Conservation (phyloP, 495 filamentous ascomycete genomes). For the Aspergillus ellipticus region DNA sequence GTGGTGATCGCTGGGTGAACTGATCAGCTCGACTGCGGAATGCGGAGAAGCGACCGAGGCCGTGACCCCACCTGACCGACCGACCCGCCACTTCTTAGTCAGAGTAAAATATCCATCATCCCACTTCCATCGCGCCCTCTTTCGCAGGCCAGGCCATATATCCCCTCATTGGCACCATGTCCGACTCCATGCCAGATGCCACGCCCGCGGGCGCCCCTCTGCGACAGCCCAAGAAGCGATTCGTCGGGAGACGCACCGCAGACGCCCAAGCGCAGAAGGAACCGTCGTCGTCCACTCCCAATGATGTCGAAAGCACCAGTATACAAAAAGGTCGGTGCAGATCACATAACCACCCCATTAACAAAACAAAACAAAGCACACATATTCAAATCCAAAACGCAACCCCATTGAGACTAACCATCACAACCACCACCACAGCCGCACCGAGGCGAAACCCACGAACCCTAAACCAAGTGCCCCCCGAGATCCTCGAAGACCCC, state of each 20-base stretch:
- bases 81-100: background rate
- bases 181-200: slow-evolving; percentile 10
- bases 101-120: slow-evolving; percentile 13
- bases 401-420: background rate
- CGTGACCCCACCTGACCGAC: slow-evolving; percentile 18
- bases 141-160: background rate
- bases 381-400: background rate
- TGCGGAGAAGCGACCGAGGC: slow-evolving; percentile 22
- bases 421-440: slow-evolving; percentile 33
- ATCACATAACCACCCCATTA: background rate
- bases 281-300: slow-evolving; percentile 27
- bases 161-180: slow-evolving; percentile 5
- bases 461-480: slow-evolving; percentile 82
- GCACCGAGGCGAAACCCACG: slow-evolving; percentile 64
- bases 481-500: slow-evolving; percentile 78
- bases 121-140: slow-evolving; percentile 6
- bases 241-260: slow-evolving; percentile 67
- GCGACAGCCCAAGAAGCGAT: slow-evolving; percentile 68
- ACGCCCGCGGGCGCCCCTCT: slow-evolving; percentile 16
- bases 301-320: slow-evolving; percentile 62
- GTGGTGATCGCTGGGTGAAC: background rate
- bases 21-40: slow-evolving; percentile 9
- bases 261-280: slow-evolving; percentile 49
- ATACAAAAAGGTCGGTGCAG: slow-evolving; percentile 36
- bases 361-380: background rate